These are phyloP conservation scores for Ulota crispa DNA, from an alignment of 225 moss, liverwort and hornwort genomes.

Conservation along the genomic window DNA sequence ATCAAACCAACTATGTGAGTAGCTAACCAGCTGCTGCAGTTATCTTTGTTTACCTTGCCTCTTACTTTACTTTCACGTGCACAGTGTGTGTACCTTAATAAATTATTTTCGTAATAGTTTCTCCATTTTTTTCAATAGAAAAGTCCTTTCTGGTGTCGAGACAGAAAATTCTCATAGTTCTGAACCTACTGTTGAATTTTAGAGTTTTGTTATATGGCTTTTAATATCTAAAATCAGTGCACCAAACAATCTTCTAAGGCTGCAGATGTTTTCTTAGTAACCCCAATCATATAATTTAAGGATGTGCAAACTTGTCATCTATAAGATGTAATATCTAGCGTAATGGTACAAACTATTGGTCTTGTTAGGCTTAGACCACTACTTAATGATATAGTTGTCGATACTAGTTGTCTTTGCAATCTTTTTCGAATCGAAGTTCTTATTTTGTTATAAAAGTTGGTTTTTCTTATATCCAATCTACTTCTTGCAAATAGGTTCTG, in stretches of 20 bases:
- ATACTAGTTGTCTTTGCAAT: background rate
- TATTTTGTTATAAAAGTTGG: background rate
- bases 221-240: background rate
- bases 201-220: background rate
- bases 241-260: background rate
- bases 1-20: slow-evolving; percentile 54
- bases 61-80: background rate
- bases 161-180: background rate
- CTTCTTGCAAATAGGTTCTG: background rate
- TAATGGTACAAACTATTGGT: background rate
- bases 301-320: background rate
- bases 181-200: background rate
- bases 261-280: background rate
- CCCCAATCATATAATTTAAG: too few species aligned
- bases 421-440: too few species aligned
- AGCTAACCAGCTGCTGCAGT: background rate
- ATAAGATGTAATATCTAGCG: background rate
- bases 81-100: background rate
- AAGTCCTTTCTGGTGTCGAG: background rate
- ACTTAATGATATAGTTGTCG: background rate
- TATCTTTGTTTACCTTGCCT: background rate
- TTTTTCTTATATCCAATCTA: background rate
- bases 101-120: background rate
- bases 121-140: background rate
- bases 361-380: background rate